Percentiles rank a stretch among this genome's conserved stretches.
phyloP scores from a whole-genome alignment of 495 filamentous ascomycete genomes.

The Aspergillus bridgeri region DNA sequence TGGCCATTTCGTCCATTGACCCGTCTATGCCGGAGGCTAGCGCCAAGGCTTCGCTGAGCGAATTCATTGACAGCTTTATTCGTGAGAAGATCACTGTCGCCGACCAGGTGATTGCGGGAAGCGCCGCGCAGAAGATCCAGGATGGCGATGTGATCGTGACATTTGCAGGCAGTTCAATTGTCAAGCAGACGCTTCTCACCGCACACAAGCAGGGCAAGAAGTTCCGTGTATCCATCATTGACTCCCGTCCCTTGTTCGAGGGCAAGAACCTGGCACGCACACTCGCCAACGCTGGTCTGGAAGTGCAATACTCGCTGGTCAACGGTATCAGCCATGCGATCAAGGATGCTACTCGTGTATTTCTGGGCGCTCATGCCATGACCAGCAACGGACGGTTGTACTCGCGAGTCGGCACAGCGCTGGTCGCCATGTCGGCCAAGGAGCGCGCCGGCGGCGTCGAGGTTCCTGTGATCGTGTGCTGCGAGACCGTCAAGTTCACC shows the following conservation, averaged over 20 bases:
- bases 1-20: constrained; percentile 80
- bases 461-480: constrained; percentile 84
- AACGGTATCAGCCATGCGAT: constrained; percentile 70
- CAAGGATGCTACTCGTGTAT: constrained; percentile 70
- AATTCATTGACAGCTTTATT: constrained; percentile 85
- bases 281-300: constrained; percentile 64
- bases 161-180: constrained; percentile 82
- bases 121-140: constrained; percentile 68
- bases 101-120: constrained; percentile 75
- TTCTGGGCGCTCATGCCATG: constrained; percentile 87
- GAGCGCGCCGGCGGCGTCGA: constrained; percentile 53
- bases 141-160: constrained; percentile 81
- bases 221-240: constrained; percentile 83
- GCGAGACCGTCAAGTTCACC: constrained; percentile 94
- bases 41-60: constrained; percentile 72
- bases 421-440: constrained; percentile 83
- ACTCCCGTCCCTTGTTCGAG: constrained; percentile 76
- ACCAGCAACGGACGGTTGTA: constrained; percentile 87
- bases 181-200: constrained; percentile 71
- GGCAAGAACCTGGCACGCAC: constrained; percentile 70
- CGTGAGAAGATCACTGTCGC: constrained; percentile 84
- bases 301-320: constrained; percentile 75
- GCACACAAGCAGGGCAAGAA: constrained; percentile 65
- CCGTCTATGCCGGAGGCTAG: constrained; percentile 71
- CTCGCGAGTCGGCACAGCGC: constrained; percentile 80